Conservation (phyloP, 1,284 basidiomycete species). For the Peniophora sp. region DNA sequence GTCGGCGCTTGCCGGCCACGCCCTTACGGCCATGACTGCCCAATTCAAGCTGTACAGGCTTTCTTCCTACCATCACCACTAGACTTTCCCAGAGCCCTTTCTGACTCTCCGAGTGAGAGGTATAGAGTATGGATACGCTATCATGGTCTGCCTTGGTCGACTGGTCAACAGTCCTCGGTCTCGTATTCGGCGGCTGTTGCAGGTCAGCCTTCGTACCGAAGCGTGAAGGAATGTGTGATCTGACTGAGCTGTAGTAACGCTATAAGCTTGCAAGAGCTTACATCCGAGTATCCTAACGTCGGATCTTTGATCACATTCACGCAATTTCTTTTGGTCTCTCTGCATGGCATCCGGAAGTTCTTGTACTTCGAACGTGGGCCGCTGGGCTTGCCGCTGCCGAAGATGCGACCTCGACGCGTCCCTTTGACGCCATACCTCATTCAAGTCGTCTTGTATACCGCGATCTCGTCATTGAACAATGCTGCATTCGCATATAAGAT, state of each 20-base stretch:
- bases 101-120: too few species aligned
- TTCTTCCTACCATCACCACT: too few species aligned
- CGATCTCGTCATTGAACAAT: slow-evolving; percentile 84
- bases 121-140: neutral
- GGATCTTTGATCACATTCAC: slow-evolving; percentile 81
- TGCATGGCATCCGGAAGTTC: slow-evolving; percentile 59
- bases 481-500: slow-evolving; percentile 81
- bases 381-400: slow-evolving; percentile 20
- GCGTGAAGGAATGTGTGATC: slow-evolving; percentile 1
- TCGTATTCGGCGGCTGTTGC: slow-evolving; percentile 81
- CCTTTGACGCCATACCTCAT: slow-evolving; percentile 71
- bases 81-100: too few species aligned
- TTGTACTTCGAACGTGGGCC: slow-evolving; percentile 21
- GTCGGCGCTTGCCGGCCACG: too few species aligned
- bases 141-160: slow-evolving; percentile 22
- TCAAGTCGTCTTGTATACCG: slow-evolving; percentile 80
- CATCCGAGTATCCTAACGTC: slow-evolving; percentile 49
- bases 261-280: slow-evolving; percentile 61
- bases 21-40: too few species aligned
- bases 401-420: slow-evolving; percentile 55
- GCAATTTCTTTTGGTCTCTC: slow-evolving; percentile 73
- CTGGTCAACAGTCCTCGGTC: slow-evolving; percentile 52
- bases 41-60: too few species aligned
- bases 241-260: slow-evolving; percentile 46
- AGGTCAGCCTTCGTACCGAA: slow-evolving; percentile 21